These are phyloP conservation scores for Malassezia psittaci DNA, from an alignment of 1,284 basidiomycete species.

Conservation along the genomic window DNA sequence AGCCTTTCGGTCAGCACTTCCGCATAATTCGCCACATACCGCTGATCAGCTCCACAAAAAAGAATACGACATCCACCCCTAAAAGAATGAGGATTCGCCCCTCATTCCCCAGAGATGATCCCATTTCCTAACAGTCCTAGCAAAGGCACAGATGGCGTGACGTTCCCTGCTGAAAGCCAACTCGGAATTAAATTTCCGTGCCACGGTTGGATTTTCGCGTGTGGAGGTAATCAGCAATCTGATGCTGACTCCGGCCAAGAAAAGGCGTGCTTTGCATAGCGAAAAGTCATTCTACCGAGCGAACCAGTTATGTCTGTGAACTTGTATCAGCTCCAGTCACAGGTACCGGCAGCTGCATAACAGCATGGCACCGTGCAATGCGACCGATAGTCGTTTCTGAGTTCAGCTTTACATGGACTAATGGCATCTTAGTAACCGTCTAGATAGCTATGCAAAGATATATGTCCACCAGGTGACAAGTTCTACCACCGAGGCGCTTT, in stretches of 20 bases:
- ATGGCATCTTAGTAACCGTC: too few species aligned
- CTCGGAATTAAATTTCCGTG: not conserved
- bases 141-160: not conserved
- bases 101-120: constrained; percentile 26
- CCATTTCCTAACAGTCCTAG: not conserved
- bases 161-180: too few species aligned
- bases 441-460: not conserved
- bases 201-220: not conserved
- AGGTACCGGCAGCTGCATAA: too few species aligned
- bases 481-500: constrained; percentile 17
- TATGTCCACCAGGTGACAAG: constrained; percentile 20
- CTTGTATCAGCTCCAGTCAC: too few species aligned
- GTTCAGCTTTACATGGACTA: too few species aligned
- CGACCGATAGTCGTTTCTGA: too few species aligned
- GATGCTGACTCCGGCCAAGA: not conserved
- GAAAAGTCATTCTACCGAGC: too few species aligned
- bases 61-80: constrained; percentile 76
- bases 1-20: constrained; percentile 55
- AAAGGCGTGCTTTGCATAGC: too few species aligned
- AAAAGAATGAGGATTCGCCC: constrained; percentile 58
- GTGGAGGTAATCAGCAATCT: not conserved
- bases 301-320: too few species aligned
- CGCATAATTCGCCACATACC: constrained; percentile 16
- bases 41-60: constrained; percentile 74
- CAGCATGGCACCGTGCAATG: too few species aligned